Evolutionary conservation across 148 eudicot genomes (phyloP).

Genomic region (Silene conica): DNA sequence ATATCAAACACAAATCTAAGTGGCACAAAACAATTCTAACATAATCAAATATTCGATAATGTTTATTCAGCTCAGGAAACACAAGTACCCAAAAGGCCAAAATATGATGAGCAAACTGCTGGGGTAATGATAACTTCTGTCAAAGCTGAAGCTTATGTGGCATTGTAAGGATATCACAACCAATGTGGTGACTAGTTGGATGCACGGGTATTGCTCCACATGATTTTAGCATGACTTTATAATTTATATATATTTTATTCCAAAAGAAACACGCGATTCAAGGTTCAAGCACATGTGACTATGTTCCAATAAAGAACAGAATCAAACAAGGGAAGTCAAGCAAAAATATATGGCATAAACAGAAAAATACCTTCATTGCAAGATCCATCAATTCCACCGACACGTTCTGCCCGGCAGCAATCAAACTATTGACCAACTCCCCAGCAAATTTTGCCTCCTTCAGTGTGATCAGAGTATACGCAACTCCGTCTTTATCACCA

Average conservation of each 20-base stretch:
- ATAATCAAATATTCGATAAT: too few relatives aligned
- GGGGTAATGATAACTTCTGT: not conserved
- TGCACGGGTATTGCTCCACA: not conserved
- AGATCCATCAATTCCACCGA: conserved; percentile 84
- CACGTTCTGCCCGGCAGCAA: conserved; percentile 97
- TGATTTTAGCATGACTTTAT: not conserved
- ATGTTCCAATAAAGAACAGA: not conserved
- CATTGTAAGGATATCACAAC: not conserved
- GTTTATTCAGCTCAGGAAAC: too few relatives aligned
- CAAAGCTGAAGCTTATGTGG: not conserved
- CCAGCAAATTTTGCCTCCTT: conserved; percentile 98
- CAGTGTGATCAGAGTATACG: conserved; percentile 87
- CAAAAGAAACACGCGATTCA: not conserved
- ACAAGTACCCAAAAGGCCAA: not conserved
- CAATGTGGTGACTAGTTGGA: not conserved
- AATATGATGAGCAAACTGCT: not conserved
- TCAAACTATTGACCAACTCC: conserved; percentile 83
- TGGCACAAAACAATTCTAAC: too few relatives aligned
- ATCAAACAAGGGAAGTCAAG: not conserved
- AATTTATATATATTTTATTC: not conserved
- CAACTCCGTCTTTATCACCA: conserved; percentile 96
- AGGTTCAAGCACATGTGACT: not conserved
- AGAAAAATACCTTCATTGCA: conserved; percentile 84
- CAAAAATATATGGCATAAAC: conserved; percentile 1
- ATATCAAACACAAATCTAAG: not conserved